Evolutionary conservation across 1,284 basidiomycete genomes (phyloP).

Genomic region (Lentinula novae-zelandiae): DNA sequence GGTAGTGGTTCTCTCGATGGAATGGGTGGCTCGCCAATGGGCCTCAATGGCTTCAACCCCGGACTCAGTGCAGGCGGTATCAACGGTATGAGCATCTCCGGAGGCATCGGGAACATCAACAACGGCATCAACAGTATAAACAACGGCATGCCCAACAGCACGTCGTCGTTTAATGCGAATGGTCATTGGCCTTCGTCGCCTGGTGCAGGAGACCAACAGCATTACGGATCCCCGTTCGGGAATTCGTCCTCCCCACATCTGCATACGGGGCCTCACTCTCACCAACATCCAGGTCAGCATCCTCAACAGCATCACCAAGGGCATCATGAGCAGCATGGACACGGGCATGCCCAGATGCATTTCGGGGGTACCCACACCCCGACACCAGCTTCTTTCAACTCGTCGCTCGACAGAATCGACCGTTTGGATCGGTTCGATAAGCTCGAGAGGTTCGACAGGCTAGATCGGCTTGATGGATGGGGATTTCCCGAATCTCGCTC

Average conservation of each 20-base stretch:
- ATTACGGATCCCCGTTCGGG: neutral
- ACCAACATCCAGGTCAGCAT: neutral
- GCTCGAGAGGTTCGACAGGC: neutral
- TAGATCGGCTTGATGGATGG: neutral
- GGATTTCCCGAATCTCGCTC: neutral
- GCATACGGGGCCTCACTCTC: neutral
- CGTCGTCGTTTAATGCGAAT: neutral
- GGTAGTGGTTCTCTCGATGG: neutral
- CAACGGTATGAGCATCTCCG: neutral
- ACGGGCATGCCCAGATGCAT: neutral
- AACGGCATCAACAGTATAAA: neutral
- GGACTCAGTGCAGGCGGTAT: neutral
- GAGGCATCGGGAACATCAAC: neutral
- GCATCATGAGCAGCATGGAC: neutral
- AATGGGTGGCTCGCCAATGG: neutral
- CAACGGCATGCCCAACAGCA: neutral
- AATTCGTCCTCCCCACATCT: neutral
- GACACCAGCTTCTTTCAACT: neutral
- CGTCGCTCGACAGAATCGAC: neutral
- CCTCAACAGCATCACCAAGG: neutral
- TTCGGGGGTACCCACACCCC: neutral
- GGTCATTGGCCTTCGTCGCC: slow-evolving; percentile 1
- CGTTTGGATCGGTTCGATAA: neutral
- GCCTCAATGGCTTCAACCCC: neutral
- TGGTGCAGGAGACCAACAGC: neutral